Conservation (phyloP, 73 alveolate genomes). For the Paramecium pentaurelia region DNA sequence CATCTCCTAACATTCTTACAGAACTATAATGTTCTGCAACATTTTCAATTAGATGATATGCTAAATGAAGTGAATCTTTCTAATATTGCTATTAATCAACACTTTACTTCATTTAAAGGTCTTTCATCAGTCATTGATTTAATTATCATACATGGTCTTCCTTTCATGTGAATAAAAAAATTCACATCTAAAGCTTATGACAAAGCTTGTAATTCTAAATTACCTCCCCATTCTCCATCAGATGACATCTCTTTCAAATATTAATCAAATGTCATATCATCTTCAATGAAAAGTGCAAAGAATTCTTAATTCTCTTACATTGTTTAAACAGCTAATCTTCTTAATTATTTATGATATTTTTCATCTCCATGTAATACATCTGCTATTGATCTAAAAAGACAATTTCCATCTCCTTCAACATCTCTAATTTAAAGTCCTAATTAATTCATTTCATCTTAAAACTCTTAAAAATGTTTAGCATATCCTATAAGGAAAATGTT, state of each 20-base stretch:
- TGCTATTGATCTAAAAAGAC: conserved; percentile 94
- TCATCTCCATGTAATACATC: conserved; percentile 93
- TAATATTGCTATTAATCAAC: background rate
- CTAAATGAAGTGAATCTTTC: conserved; percentile 54
- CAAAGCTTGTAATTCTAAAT: conserved; percentile 93
- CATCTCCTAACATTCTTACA: conserved; percentile 59
- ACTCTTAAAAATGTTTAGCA: conserved; percentile 38
- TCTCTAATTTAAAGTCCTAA: conserved; percentile 49
- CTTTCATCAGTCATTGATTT: conserved; percentile 28
- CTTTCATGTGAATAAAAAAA: conserved; percentile 60
- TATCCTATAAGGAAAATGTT: background rate
- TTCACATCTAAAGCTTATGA: conserved; percentile 64
- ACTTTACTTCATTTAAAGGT: background rate
- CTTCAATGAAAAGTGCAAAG: conserved; percentile 86
- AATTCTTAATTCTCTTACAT: conserved; percentile 85
- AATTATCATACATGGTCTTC: conserved; percentile 45
- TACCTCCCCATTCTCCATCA: conserved; percentile 99
- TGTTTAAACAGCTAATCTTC: conserved; percentile 92
- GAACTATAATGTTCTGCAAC: conserved; percentile 62
- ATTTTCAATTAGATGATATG: conserved; percentile 53
- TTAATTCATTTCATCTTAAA: conserved; percentile 52
- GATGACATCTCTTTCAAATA: conserved; percentile 80
- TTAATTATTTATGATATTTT: conserved; percentile 72
- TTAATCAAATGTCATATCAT: conserved; percentile 84
- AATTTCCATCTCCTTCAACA: conserved; percentile 97